Evolutionary conservation across 768 basidiomycete species (phyloP), one percentile per base, ranked within the genome.

Genomic region (Suillus alpinus): DNA sequence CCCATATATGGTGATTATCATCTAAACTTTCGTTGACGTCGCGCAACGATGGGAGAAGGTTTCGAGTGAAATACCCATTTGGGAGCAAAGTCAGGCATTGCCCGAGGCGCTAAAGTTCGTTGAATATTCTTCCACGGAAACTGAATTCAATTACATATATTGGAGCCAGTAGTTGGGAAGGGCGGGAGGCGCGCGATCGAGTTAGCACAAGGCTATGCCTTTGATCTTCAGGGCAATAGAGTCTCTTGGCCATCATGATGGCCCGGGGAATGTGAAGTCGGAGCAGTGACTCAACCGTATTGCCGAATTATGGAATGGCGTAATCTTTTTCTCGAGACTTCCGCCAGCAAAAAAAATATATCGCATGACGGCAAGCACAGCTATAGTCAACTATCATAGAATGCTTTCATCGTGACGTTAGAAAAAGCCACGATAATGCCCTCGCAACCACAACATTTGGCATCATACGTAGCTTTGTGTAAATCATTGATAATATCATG

Each of bases 1-100:
- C 56, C 63, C 49, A 62, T 23, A 65, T 69, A 56, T 63, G 61
- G 10, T 41, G 7, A 39, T 57, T 62, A 62, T 43, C 43, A 49
- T 23, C 29, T 41, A 23, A 53, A 70, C 69, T 63, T 72, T 72
- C 68, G 55, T 64, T 70, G 69, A 70, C 71, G 50, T 62, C 58
- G 44, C 51, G 58, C 58, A 58, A 49, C 39, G 51, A 59, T 55
- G n/a, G 52, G 37, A 59, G n/a, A 61, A 59, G 60, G 58, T 60
- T 52, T 59, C 61, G 58, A 60, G 34, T 43, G 41, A 32, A 23
- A 44, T 20, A 32, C 40, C 56, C 59, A 60, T 60, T 59, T 57
- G 59, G 59, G 47, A 34, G n/a, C 20, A 46, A 60, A 57, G 55
- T 23, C 41, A 37, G 59, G 57, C 12, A 59, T 59, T 29, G 23